These are phyloP conservation scores for Lactarius sp. DNA, from an alignment of 768 basidiomycete species.

Conservation along the genomic window DNA sequence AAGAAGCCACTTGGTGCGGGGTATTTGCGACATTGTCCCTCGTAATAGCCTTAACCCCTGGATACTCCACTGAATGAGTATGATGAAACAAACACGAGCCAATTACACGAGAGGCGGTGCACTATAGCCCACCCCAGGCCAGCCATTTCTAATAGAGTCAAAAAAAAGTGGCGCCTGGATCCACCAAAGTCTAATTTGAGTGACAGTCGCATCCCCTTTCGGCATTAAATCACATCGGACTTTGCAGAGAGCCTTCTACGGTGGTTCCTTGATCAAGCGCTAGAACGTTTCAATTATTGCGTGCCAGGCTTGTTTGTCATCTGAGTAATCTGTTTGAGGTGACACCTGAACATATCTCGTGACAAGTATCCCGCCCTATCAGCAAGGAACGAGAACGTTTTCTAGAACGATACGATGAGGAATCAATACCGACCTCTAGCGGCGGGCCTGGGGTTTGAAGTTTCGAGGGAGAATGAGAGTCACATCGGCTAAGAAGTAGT, in stretches of 20 bases:
- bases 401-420: neutral
- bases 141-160: neutral
- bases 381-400: neutral
- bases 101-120: neutral
- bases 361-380: neutral
- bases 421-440: neutral
- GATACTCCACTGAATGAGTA: neutral
- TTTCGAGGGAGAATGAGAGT: neutral
- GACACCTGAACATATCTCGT: neutral
- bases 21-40: neutral
- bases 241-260: neutral
- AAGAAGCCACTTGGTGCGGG: neutral
- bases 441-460: neutral
- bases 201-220: neutral
- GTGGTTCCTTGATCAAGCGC: too few species aligned
- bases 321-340: neutral
- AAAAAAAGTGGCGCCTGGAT: neutral
- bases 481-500: neutral
- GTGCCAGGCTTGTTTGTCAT: neutral
- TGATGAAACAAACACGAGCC: constrained; percentile 1
- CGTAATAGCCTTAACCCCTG: neutral
- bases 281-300: neutral
- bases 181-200: neutral
- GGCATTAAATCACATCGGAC: neutral
- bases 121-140: neutral